phyloP scores from a whole-genome alignment of 371 early-diverging fungal genomes.

The Mucor irregularis region DNA sequence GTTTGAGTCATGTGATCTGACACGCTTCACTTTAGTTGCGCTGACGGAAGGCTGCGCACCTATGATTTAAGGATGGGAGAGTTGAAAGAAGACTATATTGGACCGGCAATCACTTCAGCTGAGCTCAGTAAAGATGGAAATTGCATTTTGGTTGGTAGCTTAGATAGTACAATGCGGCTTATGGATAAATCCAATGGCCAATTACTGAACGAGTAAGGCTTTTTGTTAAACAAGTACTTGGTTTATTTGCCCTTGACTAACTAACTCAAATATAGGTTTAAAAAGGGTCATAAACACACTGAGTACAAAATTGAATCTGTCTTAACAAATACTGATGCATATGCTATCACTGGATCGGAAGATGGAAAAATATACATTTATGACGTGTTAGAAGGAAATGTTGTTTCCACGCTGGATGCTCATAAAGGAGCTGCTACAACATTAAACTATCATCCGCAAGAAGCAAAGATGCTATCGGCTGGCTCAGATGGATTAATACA shows the following conservation, averaged over 20 bases:
- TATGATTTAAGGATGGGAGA: conserved; percentile 86
- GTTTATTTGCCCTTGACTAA: too few relatives aligned
- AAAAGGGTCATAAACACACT: conserved; percentile 80
- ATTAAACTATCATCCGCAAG: conserved; percentile 49
- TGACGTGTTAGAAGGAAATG: conserved; percentile 73
- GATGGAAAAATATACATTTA: conserved; percentile 86
- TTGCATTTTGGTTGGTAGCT: conserved; percentile 72
- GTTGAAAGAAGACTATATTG: conserved; percentile 70
- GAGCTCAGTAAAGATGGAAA: conserved; percentile 71
- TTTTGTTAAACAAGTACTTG: neutral
- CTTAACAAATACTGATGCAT: conserved; percentile 70
- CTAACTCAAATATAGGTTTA: conserved; percentile 55
- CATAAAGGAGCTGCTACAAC: conserved; percentile 42
- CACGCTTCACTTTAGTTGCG: conserved; percentile 69
- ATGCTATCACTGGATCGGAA: conserved; percentile 88
- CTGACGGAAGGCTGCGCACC: conserved; percentile 80
- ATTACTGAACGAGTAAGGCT: conserved; percentile 68
- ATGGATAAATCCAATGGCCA: conserved; percentile 82
- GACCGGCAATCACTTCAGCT: conserved; percentile 81
- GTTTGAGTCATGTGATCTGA: too few relatives aligned
- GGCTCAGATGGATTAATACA: conserved; percentile 60
- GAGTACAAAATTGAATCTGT: conserved; percentile 73
- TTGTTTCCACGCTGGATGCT: conserved; percentile 17
- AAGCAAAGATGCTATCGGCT: conserved; percentile 49
- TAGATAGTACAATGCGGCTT: conserved; percentile 78